These are phyloP conservation scores for Yamadazyma diddensiae DNA, from an alignment of 1,139 yeast genomes.

Conservation along the genomic window DNA sequence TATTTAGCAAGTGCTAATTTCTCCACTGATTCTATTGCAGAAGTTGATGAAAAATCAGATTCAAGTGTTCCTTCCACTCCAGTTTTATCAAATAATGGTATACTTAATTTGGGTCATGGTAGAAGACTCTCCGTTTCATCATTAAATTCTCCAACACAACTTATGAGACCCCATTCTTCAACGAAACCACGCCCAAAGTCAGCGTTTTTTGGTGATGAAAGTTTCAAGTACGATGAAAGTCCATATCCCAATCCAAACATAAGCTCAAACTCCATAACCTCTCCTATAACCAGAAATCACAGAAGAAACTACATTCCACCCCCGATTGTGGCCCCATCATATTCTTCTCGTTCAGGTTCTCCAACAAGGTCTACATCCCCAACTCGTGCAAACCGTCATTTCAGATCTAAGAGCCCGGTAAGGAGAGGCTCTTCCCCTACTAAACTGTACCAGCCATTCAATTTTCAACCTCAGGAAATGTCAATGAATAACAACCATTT, in stretches of 20 bases:
- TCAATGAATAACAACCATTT: slow-evolving; percentile 28
- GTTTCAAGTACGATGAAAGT: slow-evolving; percentile 10
- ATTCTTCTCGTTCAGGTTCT: slow-evolving; percentile 21
- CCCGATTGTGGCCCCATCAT: slow-evolving; percentile 16
- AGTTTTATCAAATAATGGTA: slow-evolving; percentile 3
- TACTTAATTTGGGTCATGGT: slow-evolving; percentile 7
- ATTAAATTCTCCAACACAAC: slow-evolving; percentile 17
- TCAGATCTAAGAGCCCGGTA: slow-evolving; percentile 32
- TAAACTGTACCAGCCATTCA: slow-evolving; percentile 38
- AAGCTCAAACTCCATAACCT: slow-evolving; percentile 1
- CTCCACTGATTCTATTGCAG: slow-evolving; percentile 39
- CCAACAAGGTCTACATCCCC: slow-evolving; percentile 36
- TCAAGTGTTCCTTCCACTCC: slow-evolving; percentile 7
- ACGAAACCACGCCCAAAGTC: slow-evolving; percentile 37
- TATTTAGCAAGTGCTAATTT: slow-evolving; percentile 40
- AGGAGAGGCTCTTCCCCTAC: slow-evolving; percentile 28
- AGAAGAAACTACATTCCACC: slow-evolving; percentile 14
- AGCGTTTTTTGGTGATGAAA: slow-evolving; percentile 24
- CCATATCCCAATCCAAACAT: slow-evolving; percentile 1
- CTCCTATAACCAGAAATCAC: slow-evolving; percentile 7
- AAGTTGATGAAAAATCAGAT: slow-evolving; percentile 13
- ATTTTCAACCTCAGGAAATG: slow-evolving; percentile 44
- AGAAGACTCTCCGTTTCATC: slow-evolving; percentile 25
- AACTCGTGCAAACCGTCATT: slow-evolving; percentile 23
- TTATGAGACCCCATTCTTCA: slow-evolving; percentile 12